Percentiles rank a stretch among this genome's conserved stretches.
Conservation (phyloP, 331 rosid genomes). For the Quercus tomentella region DNA sequence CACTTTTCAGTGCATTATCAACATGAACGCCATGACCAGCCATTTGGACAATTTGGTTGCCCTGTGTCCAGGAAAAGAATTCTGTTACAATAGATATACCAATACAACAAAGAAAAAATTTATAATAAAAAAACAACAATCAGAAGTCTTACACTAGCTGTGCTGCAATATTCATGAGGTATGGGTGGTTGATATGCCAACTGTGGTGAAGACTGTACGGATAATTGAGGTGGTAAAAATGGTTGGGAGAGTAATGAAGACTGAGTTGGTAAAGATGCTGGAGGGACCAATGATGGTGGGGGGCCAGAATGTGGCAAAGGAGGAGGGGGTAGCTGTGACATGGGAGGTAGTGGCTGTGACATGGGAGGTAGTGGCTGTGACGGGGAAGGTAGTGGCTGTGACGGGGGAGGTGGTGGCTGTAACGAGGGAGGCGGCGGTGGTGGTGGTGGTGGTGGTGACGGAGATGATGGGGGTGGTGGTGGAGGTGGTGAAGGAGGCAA, state of each 20-base stretch:
- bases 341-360: slow-evolving; percentile 46
- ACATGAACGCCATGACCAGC: slow-evolving; percentile 63
- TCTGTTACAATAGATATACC: slow-evolving; percentile 10
- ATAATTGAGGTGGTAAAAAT: slow-evolving; percentile 56
- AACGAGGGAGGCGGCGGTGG: slow-evolving; percentile 39
- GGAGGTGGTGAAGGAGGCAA: slow-evolving; percentile 89
- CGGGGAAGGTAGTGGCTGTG: slow-evolving; percentile 48
- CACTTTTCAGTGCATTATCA: slow-evolving; percentile 52
- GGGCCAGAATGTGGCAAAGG: slow-evolving; percentile 52
- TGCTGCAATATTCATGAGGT: slow-evolving; percentile 55
- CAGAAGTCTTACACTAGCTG: slow-evolving; percentile 57
- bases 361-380: slow-evolving; percentile 54
- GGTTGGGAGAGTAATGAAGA: slow-evolving; percentile 56
- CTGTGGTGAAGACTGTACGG: slow-evolving; percentile 67
- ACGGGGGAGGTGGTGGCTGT: slow-evolving; percentile 62
- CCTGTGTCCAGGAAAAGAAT: slow-evolving; percentile 41
- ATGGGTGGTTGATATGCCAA: slow-evolving; percentile 62
- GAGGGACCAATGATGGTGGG: slow-evolving; percentile 55
- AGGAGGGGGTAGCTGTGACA: slow-evolving; percentile 34
- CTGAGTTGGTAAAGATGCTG: slow-evolving; percentile 50
- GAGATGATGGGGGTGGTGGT: slow-evolving; percentile 1
- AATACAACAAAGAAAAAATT: not conserved
- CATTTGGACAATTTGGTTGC: slow-evolving; percentile 71
- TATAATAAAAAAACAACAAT: not conserved
- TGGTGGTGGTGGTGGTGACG: slow-evolving; percentile 30